These are phyloP conservation scores for Choanephora cucurbitarum DNA, from an alignment of 371 early-diverging fungal genomes.

Conservation along the genomic window DNA sequence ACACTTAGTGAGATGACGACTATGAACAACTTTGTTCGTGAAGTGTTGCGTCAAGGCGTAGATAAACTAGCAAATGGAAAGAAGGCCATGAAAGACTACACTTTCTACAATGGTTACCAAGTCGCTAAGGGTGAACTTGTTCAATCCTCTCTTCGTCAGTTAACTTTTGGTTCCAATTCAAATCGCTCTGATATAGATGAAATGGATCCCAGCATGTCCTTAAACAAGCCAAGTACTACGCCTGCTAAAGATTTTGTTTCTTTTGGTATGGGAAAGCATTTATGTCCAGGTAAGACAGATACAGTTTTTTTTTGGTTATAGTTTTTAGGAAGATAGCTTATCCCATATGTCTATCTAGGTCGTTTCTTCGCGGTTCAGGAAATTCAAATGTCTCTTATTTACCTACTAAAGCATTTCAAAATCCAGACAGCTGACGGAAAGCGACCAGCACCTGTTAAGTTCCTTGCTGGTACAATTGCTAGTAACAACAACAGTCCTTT, in stretches of 20 bases:
- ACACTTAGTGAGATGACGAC: constrained; percentile 30
- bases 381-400: constrained; percentile 37
- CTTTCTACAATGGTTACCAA: constrained; percentile 43
- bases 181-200: constrained; percentile 17
- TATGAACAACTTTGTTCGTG: constrained; percentile 38
- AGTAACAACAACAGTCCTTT: constrained; percentile 28
- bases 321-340: not conserved
- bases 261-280: constrained; percentile 41
- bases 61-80: constrained; percentile 35
- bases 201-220: constrained; percentile 31
- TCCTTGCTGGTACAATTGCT: constrained; percentile 18
- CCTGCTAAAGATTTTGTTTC: constrained; percentile 32
- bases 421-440: constrained; percentile 27
- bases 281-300: constrained; percentile 28
- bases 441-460: constrained; percentile 17
- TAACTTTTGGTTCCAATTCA: constrained; percentile 31
- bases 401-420: constrained; percentile 27
- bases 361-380: constrained; percentile 57
- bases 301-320: not conserved
- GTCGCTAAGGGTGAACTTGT: constrained; percentile 36
- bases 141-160: constrained; percentile 22
- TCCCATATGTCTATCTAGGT: constrained; percentile 26
- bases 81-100: constrained; percentile 29
- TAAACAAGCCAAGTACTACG: constrained; percentile 18
- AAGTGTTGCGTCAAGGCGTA: constrained; percentile 34